These are phyloP conservation scores for Solanum stenotomum DNA, from an alignment of 257 asterid genomes.

Conservation along the genomic window DNA sequence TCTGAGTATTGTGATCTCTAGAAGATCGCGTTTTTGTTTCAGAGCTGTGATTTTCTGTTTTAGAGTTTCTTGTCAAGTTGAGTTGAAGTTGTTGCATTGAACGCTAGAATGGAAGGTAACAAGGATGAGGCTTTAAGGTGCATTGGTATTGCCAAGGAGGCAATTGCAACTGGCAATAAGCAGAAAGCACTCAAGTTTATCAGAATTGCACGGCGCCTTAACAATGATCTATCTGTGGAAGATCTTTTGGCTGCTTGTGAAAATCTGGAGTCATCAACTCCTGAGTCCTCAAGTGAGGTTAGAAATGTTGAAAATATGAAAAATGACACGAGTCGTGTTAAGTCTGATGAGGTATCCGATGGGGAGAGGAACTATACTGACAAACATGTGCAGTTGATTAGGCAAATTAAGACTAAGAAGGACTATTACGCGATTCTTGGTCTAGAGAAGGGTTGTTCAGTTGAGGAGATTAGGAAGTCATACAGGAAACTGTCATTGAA, in stretches of 20 bases:
- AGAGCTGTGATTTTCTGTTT: not conserved
- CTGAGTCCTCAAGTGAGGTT: conserved; percentile 8
- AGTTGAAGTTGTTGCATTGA: not conserved
- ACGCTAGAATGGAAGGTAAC: conserved; percentile 39
- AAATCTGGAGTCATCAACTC: conserved; percentile 19
- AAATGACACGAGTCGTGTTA: not conserved
- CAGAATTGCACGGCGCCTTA: conserved; percentile 30
- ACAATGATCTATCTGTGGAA: conserved; percentile 25
- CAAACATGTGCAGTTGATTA: conserved; percentile 72
- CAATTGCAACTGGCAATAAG: conserved; percentile 35
- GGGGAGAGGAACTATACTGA: conserved; percentile 70
- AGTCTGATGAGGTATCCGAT: conserved; percentile 16
- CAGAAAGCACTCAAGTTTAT: conserved; percentile 34
- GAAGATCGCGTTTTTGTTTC: not conserved
- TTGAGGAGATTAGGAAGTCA: conserved; percentile 86
- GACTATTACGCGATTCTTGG: conserved; percentile 86
- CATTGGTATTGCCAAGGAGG: conserved; percentile 33
- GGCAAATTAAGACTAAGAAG: conserved; percentile 57
- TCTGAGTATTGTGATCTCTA: not conserved
- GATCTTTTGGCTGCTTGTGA: conserved; percentile 34
- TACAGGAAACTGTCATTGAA: conserved; percentile 82
- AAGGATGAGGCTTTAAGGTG: conserved; percentile 45
- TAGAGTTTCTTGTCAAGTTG: not conserved
- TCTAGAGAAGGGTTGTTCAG: conserved; percentile 68
- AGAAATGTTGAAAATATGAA: not conserved